Conservation (phyloP, 176 grass and related monocot genomes). For the Urochloa ruziziensis region DNA sequence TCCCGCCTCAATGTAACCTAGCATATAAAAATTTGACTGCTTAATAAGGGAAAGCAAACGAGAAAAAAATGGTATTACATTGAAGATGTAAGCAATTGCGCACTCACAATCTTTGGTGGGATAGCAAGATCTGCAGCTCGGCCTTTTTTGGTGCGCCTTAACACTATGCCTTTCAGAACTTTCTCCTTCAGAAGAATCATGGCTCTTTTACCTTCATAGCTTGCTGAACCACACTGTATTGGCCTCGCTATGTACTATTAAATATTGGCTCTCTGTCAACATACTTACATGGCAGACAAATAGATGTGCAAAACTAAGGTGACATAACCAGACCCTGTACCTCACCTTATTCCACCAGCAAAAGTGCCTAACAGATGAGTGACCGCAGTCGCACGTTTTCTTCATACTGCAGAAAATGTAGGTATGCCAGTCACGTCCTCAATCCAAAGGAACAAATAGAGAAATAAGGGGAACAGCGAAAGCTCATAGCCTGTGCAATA, state of each 20-base stretch:
- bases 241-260: conserved; percentile 71
- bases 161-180: conserved; percentile 82
- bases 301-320: neutral
- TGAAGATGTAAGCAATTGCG: neutral
- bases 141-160: conserved; percentile 90
- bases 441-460: conserved; percentile 26
- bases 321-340: neutral
- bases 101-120: conserved; percentile 81
- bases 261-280: conserved; percentile 32
- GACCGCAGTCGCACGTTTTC: conserved; percentile 71
- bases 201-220: conserved; percentile 40
- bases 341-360: conserved; percentile 99
- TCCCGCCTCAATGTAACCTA: conserved; percentile 90
- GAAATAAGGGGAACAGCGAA: neutral
- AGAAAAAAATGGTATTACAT: neutral
- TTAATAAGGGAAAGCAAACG: conserved; percentile 7
- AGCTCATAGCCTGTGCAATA: conserved; percentile 1
- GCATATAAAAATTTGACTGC: conserved; percentile 20
- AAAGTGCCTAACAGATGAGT: conserved; percentile 88
- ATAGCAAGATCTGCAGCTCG: conserved; percentile 91
- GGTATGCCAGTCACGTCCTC: conserved; percentile 7
- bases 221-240: conserved; percentile 49
- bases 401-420: conserved; percentile 51
- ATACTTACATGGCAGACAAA: neutral
- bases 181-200: conserved; percentile 85